phyloP scores from a whole-genome alignment of 2,329 filamentous ascomycete genomes.

The Paecilomyces fulvus region DNA sequence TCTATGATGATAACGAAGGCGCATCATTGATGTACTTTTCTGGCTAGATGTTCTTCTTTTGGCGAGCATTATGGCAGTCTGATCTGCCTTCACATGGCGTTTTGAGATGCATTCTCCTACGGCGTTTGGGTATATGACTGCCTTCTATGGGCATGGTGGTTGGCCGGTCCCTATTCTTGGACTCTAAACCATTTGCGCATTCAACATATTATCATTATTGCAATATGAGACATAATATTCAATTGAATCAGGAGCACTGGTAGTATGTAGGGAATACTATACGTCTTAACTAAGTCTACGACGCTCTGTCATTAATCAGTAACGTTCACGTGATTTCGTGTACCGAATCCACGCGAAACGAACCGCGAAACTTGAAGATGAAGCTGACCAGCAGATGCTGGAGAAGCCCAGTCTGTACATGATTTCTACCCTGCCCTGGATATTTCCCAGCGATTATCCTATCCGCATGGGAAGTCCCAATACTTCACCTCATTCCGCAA shows the following conservation, averaged over 20 bases:
- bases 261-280: background rate
- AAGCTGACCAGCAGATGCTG: background rate
- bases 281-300: background rate
- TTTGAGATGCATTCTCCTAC: background rate
- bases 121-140: background rate
- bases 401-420: background rate
- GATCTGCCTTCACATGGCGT: background rate
- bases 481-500: background rate
- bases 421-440: background rate
- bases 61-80: background rate
- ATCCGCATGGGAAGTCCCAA: background rate
- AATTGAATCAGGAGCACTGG: background rate
- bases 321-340: background rate
- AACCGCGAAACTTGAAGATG: background rate
- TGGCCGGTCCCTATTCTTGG: background rate
- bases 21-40: background rate
- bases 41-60: background rate
- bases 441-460: background rate
- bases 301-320: background rate
- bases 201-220: background rate
- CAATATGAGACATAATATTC: background rate
- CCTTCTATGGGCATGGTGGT: background rate
- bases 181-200: background rate
- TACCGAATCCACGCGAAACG: background rate
- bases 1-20: background rate